A percentile compares a stretch with the other conserved stretches of the same genome.
Evolutionary conservation across 1,284 basidiomycete genomes (phyloP).

Genomic region (Macrocystidia cucumis): DNA sequence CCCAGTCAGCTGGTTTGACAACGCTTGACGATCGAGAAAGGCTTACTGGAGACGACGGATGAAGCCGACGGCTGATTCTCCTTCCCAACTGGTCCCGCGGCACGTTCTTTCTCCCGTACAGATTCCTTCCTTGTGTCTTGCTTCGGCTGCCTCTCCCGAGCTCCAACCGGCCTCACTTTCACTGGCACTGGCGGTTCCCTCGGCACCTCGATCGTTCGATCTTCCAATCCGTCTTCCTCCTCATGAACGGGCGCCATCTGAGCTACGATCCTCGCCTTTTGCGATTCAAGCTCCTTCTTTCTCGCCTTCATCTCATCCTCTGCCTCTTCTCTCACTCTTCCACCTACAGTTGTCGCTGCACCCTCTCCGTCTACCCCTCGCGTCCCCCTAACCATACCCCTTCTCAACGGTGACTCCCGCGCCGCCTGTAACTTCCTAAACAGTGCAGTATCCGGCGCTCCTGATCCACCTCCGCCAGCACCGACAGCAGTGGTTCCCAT

Average conservation of each 20-base stretch:
- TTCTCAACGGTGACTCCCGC: conserved; percentile 30
- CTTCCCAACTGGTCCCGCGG: no score
- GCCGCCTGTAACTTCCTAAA: conserved; percentile 37
- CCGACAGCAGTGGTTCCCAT: conserved; percentile 40
- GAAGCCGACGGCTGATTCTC: no score
- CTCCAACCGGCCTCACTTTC: no score
- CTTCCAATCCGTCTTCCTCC: conserved; percentile 28
- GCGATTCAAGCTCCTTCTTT: conserved; percentile 72
- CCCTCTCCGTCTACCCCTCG: conserved; percentile 32
- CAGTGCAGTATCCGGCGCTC: conserved; percentile 50
- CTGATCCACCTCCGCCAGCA: conserved; percentile 20
- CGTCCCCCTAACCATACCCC: conserved; percentile 12
- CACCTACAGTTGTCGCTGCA: conserved; percentile 44
- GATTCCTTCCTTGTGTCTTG: no score
- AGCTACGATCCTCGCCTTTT: conserved; percentile 85
- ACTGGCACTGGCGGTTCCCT: no score
- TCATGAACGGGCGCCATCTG: conserved; percentile 73
- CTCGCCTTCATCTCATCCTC: conserved; percentile 44
- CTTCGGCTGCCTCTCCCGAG: no score
- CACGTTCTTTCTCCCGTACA: no score
- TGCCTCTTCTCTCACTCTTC: conserved; percentile 24
- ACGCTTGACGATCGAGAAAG: no score
- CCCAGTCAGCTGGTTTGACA: no score
- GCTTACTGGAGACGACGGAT: no score
- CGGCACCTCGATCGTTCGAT: conserved; percentile 9